Evolutionary conservation across 2,329 filamentous ascomycete species (phyloP).

Genomic region (Hymenoscyphus linearis): DNA sequence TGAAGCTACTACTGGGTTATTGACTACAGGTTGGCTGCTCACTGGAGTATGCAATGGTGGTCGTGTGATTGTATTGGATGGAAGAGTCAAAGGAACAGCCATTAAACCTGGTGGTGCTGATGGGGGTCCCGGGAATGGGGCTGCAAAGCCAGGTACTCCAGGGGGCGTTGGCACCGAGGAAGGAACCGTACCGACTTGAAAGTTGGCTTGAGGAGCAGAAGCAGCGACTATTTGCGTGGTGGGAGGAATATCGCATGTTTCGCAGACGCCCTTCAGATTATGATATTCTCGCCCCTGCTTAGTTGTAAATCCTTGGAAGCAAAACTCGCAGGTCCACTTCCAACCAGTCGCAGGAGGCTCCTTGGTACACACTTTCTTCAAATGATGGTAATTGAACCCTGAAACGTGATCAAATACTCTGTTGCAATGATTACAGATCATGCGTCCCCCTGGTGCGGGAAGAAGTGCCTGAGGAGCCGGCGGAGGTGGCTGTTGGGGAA

Average conservation of each 20-base stretch:
- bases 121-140: not conserved
- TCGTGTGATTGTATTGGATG: not conserved
- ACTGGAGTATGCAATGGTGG: slow-evolving; percentile 1
- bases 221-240: not conserved
- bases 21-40: not conserved
- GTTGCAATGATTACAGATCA: slow-evolving; percentile 6
- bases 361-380: slow-evolving; percentile 17
- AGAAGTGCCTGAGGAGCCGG: not conserved
- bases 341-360: slow-evolving; percentile 11
- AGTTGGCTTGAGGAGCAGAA: not conserved
- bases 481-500: not conserved
- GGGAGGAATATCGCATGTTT: slow-evolving; percentile 3
- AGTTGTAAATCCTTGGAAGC: slow-evolving; percentile 20
- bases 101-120: not conserved
- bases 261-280: slow-evolving; percentile 9
- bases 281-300: slow-evolving; percentile 23
- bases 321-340: slow-evolving; percentile 19
- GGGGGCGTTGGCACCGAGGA: not conserved
- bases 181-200: not conserved
- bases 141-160: not conserved
- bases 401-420: slow-evolving; percentile 2
- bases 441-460: not conserved
- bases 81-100: not conserved
- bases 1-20: slow-evolving; percentile 7
- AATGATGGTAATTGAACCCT: slow-evolving; percentile 15